phyloP scores from a whole-genome alignment of 768 basidiomycete species.

The Psilocybe azurescens region DNA sequence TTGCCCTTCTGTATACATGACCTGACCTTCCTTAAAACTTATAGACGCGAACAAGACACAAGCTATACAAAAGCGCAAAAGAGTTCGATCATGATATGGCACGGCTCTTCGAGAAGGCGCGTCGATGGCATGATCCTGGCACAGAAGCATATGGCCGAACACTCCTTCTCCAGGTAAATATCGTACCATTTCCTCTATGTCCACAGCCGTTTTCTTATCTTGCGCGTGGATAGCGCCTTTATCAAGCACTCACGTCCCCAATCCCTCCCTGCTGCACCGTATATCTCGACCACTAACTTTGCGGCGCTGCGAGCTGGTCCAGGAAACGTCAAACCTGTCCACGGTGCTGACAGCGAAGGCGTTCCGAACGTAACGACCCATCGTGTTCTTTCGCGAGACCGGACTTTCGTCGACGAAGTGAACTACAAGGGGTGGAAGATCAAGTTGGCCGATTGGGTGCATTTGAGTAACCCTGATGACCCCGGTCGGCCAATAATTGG shows the following conservation, averaged over 20 bases:
- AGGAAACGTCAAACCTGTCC: constrained; percentile 71
- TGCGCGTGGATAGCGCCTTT: constrained; percentile 64
- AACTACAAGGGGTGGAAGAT: constrained; percentile 80
- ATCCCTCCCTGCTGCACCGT: constrained; percentile 59
- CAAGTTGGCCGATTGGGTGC: constrained; percentile 86
- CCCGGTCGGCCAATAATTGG: constrained; percentile 86
- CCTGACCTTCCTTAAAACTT: background rate
- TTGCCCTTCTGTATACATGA: background rate
- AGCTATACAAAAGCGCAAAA: constrained; percentile 59
- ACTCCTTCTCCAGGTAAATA: constrained; percentile 76
- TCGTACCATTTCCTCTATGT: constrained; percentile 21
- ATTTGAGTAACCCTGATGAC: constrained; percentile 90
- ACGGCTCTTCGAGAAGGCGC: constrained; percentile 82
- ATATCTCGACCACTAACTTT: constrained; percentile 65
- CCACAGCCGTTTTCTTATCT: constrained; percentile 1
- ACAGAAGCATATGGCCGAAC: constrained; percentile 80
- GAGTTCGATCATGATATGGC: constrained; percentile 87
- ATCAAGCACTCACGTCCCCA: constrained; percentile 82
- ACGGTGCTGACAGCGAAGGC: constrained; percentile 49
- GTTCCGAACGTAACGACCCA: constrained; percentile 72
- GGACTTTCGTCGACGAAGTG: constrained; percentile 75
- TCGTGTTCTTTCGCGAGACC: constrained; percentile 75
- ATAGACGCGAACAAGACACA: constrained; percentile 51
- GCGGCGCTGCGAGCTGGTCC: constrained; percentile 81
- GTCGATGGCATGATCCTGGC: constrained; percentile 70